Evolutionary conservation across 2,329 filamentous ascomycete genomes (phyloP), one percentile per base, ranked within the genome.

Genomic region (Fusarium keratoplasticum): DNA sequence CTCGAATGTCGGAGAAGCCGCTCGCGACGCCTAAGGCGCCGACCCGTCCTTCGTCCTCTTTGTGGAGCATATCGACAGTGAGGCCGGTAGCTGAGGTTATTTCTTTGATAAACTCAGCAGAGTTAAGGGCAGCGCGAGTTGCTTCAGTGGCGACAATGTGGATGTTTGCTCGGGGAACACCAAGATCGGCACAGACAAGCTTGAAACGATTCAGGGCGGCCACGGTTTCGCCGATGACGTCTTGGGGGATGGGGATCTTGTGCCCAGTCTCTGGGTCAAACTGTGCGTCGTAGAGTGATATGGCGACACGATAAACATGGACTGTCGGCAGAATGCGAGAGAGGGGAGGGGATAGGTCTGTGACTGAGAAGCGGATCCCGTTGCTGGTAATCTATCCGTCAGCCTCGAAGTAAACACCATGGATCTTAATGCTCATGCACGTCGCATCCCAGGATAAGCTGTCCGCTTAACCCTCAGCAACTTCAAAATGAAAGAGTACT

Each of bases 21-120:
- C 90, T 93, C 2, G 91, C 92, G n/a, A 93, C 88, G 0, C 92
- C 92, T 77, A 91, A 80, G 0, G 91, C 92, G 0, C 92, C 92
- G 8, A 93, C 85, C 44, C 87, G 83, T 0, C 91, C 92, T 77
- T 94, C 92, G n/a, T 91, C 89, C 72, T 92, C 90, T 76, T 93
- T 93, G 0, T 87, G 84, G 5, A 94, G 82, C 76, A 94, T 82
- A 55, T 87, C 83, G 2, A 93, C 89, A 2, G 86, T 84, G 86
- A 91, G 90, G 1, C 89, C 91, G 0, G 89, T 91, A 2, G 82
- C 83, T 5, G 85, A 78, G 69, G 88, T 85, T 71, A 94, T 90
- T n/a, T 74, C 55, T 1, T 70, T 52, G 3, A 81, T 29, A 22
- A 81, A 79, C 5, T 80, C 67, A 8, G 70, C 72, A 8, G 80